Evolutionary conservation across 2,329 filamentous ascomycete genomes (phyloP), one percentile per base, ranked within the genome.

Genomic region (Dothiorella sarmentorum): DNA sequence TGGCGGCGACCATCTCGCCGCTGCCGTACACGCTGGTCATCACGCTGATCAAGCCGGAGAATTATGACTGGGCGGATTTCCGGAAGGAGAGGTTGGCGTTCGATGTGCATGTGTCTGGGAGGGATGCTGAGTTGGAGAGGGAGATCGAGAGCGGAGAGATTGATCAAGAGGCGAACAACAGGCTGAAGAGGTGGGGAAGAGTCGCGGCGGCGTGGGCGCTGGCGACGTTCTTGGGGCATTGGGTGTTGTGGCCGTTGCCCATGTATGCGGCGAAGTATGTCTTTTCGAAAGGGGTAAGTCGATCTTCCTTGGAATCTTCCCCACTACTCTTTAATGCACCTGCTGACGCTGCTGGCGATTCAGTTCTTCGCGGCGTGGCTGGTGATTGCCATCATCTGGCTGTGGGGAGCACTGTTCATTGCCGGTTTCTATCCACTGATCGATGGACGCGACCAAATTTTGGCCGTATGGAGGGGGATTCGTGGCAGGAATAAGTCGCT

Each of bases 261-360:
- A 83, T 82, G 79, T 82, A 82, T 62, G 80, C 75, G 0, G 73
- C 78, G 0, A 73, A 75, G 7, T 82, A 82, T 58, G 68, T 82
- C 0, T 82, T 82, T 61, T 69, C 70, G 1, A 76, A 77, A 57
- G 67, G 66, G 60, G 73, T 73, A 62, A 49, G 66, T 65, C 10
- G 29, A 3, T 29, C 17, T 15, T 11, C n/a, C 18, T 51, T 47
- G 27, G 27, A 3, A 9, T 31, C 7, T 4, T 7, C 3, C 4
- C 11, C 7, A 11, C 27, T 2, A 24, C 20, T 38, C 3, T 4
- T 11, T 26, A 26, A 44, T 64, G 29, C 64, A 49, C 35, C 22
- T 17, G 15, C 3, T 27, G 56, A 49, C 10, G n/a, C 24, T 49
- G 22, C 26, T 11, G 18, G 4, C 3, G 3, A 33, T n/a, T 20